Base-by-base conservation (phyloP, 176 grass and related monocot genomes). In the Triticum dicoccoides region DNA sequence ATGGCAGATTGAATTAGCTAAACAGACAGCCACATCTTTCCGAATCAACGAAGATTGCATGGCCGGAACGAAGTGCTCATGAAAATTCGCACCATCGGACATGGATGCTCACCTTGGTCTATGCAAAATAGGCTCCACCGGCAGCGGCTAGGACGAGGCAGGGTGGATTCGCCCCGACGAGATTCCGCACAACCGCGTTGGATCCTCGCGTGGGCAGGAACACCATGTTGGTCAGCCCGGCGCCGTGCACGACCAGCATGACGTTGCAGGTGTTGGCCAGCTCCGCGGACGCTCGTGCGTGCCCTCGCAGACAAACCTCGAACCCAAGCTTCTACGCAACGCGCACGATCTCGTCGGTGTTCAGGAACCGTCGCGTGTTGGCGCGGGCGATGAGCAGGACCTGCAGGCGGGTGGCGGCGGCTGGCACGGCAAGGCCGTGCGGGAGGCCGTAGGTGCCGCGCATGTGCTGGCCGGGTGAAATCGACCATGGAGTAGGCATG, bases 151-250 rank as follows among this genome's bases (percentile, higher is more conserved):
- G 37, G 37, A 38, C 6, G 37, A 38, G 37, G 37, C 37, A 5
- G 37, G 6, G 37, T 6, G 37, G 37, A 38, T 38, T 38, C 37
- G 37, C 6, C 37, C 6, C 37, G 37, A 38, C 6, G 37, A 38
- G 37, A 38, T 38, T 38, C 6, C 6, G 37, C 37, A 38, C 37
- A 38, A 38, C 37, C 5, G 34, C 34, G 34, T 35, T 6, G 34
- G 34, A 35, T 35, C 34, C 34, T 35, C 34, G 34, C 41, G 79
- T 77, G 6, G 95, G 93, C 11, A 98, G 69, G 87, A 95, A 98
- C 76, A 98, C 89, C 91, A 98, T 98, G 88, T 98, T 98, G 3
- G 93, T 92, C 23, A 98, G 80, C 34, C 37, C 37, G 37, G 37
- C 37, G 37, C 37, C 37, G 6, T 39, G 37, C 37, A 39, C 37